Evolutionary conservation across 2,329 filamentous ascomycete genomes (phyloP).

Genomic region (Tolypocladium cylindrosporum): DNA sequence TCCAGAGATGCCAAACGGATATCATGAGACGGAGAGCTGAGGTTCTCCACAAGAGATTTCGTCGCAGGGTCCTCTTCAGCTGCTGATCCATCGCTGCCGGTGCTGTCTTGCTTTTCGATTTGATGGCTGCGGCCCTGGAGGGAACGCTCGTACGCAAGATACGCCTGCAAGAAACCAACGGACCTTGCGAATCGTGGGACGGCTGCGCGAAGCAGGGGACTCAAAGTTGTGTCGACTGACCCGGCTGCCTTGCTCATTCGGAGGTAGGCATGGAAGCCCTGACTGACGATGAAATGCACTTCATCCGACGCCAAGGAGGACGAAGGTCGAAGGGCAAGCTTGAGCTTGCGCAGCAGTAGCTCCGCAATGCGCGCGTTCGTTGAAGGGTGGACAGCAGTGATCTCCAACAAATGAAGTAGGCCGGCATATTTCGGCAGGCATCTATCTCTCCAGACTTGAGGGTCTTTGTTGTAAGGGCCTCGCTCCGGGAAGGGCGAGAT

Average conservation of each 20-base stretch:
- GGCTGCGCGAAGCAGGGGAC: constrained; percentile 54
- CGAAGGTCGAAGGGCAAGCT: constrained; percentile 52
- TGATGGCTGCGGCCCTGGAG: constrained; percentile 8
- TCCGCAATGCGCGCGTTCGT: constrained; percentile 57
- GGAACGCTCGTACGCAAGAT: constrained; percentile 43
- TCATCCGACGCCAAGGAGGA: constrained; percentile 49
- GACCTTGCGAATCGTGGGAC: constrained; percentile 56
- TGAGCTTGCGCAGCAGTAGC: constrained; percentile 54
- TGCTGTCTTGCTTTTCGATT: constrained; percentile 12
- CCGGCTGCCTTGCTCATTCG: constrained; percentile 51
- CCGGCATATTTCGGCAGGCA: constrained; percentile 60
- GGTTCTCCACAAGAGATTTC: constrained; percentile 57
- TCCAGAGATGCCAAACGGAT: constrained; percentile 65
- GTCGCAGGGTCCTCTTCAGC: constrained; percentile 51
- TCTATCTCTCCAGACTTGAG: constrained; percentile 49
- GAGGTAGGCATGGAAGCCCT: constrained; percentile 65
- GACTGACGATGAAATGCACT: constrained; percentile 63
- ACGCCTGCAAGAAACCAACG: constrained; percentile 55
- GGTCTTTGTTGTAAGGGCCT: constrained; percentile 51
- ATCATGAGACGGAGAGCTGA: constrained; percentile 65
- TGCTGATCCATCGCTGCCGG: constrained; percentile 30
- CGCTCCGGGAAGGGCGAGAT: constrained; percentile 55
- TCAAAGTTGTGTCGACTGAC: constrained; percentile 49
- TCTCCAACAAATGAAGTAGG: constrained; percentile 52
- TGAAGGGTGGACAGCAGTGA: constrained; percentile 54